Conservation (phyloP, 495 filamentous ascomycete genomes). For the Hypoxylon fuscum region DNA sequence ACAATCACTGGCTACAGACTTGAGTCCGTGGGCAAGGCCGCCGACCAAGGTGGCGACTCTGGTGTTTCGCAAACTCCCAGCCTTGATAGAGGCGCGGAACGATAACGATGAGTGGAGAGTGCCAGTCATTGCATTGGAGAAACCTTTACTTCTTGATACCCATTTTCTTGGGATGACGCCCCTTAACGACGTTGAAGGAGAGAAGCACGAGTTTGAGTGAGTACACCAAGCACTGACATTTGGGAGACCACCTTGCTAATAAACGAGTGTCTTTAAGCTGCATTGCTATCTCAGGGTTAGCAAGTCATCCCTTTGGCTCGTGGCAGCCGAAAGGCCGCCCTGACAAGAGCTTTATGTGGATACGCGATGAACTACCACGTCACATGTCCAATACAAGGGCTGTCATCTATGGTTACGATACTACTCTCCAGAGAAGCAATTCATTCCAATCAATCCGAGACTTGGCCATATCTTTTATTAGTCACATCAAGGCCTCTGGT, state of each 20-base stretch:
- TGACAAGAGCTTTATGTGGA: conserved; percentile 36
- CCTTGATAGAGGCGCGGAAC: not conserved
- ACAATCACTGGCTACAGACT: conserved; percentile 9
- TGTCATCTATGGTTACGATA: conserved; percentile 29
- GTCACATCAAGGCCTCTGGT: conserved; percentile 7
- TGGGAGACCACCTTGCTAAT: not conserved
- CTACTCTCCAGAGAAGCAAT: conserved; percentile 10
- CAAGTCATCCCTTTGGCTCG: conserved; percentile 39
- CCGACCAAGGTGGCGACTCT: conserved; percentile 14
- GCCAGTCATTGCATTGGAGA: not conserved
- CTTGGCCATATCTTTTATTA: conserved; percentile 11
- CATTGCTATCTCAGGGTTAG: conserved; percentile 38
- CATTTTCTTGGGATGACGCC: conserved; percentile 25
- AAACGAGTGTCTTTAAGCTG: conserved; percentile 6
- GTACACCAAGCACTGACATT: not conserved
- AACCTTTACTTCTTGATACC: conserved; percentile 14
- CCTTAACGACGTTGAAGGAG: conserved; percentile 12
- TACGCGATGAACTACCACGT: conserved; percentile 11
- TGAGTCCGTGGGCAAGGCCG: conserved; percentile 6
- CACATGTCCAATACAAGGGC: conserved; percentile 10
- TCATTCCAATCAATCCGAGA: conserved; percentile 12
- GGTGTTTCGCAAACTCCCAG: conserved; percentile 8
- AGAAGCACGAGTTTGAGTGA: conserved; percentile 6
- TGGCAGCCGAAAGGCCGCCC: conserved; percentile 30
- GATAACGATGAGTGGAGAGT: conserved; percentile 9